Base-by-base conservation (phyloP, 805 yeast species). In the Metahyphopichia silvanorum region DNA sequence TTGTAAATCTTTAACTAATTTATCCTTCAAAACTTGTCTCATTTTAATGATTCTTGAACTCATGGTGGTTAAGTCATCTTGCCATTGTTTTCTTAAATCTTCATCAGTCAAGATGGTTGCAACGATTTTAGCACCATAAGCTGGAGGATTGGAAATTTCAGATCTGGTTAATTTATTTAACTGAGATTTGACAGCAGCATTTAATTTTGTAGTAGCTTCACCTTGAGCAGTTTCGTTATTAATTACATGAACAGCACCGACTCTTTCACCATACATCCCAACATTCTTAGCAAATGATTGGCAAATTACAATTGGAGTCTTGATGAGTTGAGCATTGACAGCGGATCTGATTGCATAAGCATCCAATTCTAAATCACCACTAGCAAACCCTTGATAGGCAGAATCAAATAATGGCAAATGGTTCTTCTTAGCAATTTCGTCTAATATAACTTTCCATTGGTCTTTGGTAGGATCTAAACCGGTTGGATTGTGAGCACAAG, bases 401-500 rank as follows among this genome's bases (percentile, higher is more conserved):
- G 88, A 79, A 64, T 91, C 98, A 53, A 93, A 89, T 40, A 91
- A 63, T 5, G 87, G 86, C 49, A 91, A 73, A 61, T 87, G 95
- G 33, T 74, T 64, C 37, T 76, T 70, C 38, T 62, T 54, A 44
- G 76, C 73, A 42, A 86, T 64, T 16, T 78, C 82, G 27, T 72
- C 69, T 28, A 86, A 69, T 33, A 93, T 81, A 50, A 69, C 47
- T 28, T 58, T 58, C 98, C 98, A 91, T 64, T 91, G 84, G 32
- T 74, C 83, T 37, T 69, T 66, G 2, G 84, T 77, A 36, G 98
- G 98, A 59, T 91, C 98, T 47, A 91, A 77, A 25, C 98, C 98
- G 15, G 98, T 91, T 38, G 98, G 98, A 60, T 91, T 91, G 64
- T 91, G 98, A 21, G 98, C 98, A 60, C 97, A 89, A 3, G 98